Percentiles rank a stretch among this genome's conserved stretches.
Evolutionary conservation across 2,329 filamentous ascomycete genomes (phyloP).

Genomic region (Phyllosticta capitalensis): DNA sequence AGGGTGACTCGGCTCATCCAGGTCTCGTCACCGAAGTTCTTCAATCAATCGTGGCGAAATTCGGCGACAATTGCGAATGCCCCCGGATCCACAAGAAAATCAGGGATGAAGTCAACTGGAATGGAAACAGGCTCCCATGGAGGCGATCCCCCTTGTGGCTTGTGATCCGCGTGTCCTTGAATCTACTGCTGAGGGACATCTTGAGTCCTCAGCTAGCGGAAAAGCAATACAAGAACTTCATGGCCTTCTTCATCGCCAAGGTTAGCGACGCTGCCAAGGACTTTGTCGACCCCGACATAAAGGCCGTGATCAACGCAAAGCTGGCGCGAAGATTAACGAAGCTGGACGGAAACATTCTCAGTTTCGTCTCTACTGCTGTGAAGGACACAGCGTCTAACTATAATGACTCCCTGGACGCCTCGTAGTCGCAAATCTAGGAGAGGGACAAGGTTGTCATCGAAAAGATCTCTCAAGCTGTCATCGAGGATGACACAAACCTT

Average conservation of each 20-base stretch:
- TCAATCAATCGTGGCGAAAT: slow-evolving; percentile 2
- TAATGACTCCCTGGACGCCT: neutral
- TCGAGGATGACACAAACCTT: neutral
- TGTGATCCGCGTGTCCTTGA: slow-evolving; percentile 40
- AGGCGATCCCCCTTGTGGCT: slow-evolving; percentile 43
- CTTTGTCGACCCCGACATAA: neutral
- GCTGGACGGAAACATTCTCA: neutral
- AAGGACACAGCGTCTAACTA: neutral
- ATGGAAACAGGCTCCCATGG: slow-evolving; percentile 31
- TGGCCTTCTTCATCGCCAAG: slow-evolving; percentile 36
- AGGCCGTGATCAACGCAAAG: slow-evolving; percentile 17
- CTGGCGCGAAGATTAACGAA: slow-evolving; percentile 12
- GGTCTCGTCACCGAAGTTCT: slow-evolving; percentile 45
- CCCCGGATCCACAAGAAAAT: slow-evolving; percentile 37
- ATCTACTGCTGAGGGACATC: slow-evolving; percentile 17
- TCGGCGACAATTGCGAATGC: neutral
- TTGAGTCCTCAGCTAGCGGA: neutral
- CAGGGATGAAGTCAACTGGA: slow-evolving; percentile 43
- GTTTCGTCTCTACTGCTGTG: neutral
- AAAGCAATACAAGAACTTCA: slow-evolving; percentile 42
- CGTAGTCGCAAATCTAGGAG: neutral
- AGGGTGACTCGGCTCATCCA: slow-evolving; percentile 44
- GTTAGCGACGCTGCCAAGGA: slow-evolving; percentile 23
- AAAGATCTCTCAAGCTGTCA: neutral
- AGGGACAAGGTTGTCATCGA: neutral